phyloP scores from a whole-genome alignment of 306 rosid genomes.

The Herpetospermum pedunculosum region DNA sequence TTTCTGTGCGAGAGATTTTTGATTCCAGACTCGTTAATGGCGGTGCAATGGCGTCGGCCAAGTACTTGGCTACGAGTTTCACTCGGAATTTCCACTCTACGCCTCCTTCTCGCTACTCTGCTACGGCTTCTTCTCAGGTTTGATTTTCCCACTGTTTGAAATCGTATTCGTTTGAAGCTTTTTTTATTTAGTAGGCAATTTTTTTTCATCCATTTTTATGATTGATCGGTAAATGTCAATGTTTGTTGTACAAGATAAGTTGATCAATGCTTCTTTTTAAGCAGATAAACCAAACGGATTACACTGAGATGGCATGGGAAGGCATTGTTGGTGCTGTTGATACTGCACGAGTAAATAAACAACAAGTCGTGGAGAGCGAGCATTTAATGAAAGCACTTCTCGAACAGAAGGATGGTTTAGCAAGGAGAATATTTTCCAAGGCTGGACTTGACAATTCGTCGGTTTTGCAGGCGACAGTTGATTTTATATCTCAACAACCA shows the following conservation, averaged over 20 bases:
- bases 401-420: slow-evolving; percentile 93
- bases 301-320: slow-evolving; percentile 98
- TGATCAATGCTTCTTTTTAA: background rate
- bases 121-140: slow-evolving; percentile 57
- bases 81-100: slow-evolving; percentile 55
- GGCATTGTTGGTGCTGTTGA: slow-evolving; percentile 72
- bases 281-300: slow-evolving; percentile 60
- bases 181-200: background rate
- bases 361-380: slow-evolving; percentile 88
- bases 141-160: no score
- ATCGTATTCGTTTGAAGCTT: no score
- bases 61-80: slow-evolving; percentile 35
- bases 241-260: background rate
- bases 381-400: slow-evolving; percentile 91
- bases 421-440: slow-evolving; percentile 79
- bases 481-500: slow-evolving; percentile 73
- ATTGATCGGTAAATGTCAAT: background rate
- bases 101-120: slow-evolving; percentile 27
- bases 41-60: slow-evolving; percentile 32
- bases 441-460: slow-evolving; percentile 83
- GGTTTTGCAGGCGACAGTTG: slow-evolving; percentile 79
- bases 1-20: slow-evolving; percentile 15
- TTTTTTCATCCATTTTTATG: background rate
- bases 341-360: slow-evolving; percentile 65
- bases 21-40: slow-evolving; percentile 3